Base-by-base conservation (phyloP, 495 filamentous ascomycete genomes). In the Daldinia childiae region DNA sequence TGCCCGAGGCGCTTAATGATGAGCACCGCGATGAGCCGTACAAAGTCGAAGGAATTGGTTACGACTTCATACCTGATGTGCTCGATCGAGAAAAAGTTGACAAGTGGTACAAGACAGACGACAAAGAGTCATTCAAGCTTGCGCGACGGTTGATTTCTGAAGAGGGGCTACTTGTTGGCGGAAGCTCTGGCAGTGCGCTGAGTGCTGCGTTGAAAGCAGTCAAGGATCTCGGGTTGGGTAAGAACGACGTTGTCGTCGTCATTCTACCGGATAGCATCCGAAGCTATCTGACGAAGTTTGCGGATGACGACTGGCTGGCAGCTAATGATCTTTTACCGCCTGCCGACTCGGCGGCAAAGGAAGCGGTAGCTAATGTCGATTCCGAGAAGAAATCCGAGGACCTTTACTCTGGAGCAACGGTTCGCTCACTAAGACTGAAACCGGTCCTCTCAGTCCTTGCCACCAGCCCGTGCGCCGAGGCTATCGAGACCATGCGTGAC, bases 11-110 rank as follows among this genome's bases (percentile, higher is more conserved):
- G 7, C 82, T 98, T 59, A 98, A 99, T 73, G 85, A 90, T 52
- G 88, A 91, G 64, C 86, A 91, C 69, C 87, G 85, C 34, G 93
- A 97, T 76, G 90, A 92, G 70, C 84, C 91, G 5, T 99, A 99
- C 78, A 98, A 98, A 82, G 95, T 99, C 0, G 95, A 99, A 82
- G 95, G 95, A 21, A 98, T 99, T 75, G 95, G 95, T 24, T 99
- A 99, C 76, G 95, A 99, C 76, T 99, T 99, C 76, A 91, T 98
- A 59, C 95, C 95, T 5, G 91, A 97, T 39, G 95, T 99, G 0
- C 86, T 99, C 26, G 90, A 97, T 73, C 92, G 90, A 68, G 77
- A 89, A 8, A 77, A 85, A 24, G 92, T 99, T n/a, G 90, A 97
- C 77, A 90, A 90, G 72, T 99, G 95, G 95, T 97, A 97, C 80